Evolutionary conservation across 768 basidiomycete genomes (phyloP), one percentile per base, ranked within the genome.

Genomic region (Suillus variegatus): DNA sequence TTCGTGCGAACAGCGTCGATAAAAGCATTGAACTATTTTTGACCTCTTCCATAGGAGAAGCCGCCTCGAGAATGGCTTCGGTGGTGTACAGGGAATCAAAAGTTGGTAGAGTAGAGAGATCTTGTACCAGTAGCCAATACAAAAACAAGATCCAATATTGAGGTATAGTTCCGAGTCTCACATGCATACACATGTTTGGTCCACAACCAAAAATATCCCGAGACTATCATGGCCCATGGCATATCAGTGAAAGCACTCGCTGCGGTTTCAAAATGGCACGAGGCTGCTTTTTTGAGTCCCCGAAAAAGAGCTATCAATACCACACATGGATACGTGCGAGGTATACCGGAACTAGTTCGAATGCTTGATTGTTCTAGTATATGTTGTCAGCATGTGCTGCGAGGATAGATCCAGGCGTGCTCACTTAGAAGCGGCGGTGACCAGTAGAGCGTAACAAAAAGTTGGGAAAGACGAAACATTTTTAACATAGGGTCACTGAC

Each of bases 21-120:
- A 61, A 77, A 74, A 2, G 66, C 61, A 6, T 64, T 46, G 9
- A 76, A 61, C 76, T 74, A 76, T 46, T 60, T 36, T 46, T 64
- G 14, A 67, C 58, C 32, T 62, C 41, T 16, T 69, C 61, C 1
- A 41, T 13, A 1, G 70, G 67, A 28, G 69, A 69, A 6, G 64
- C 22, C 3, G 56, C 35, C 20, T 66, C 66, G 54, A 71, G 20
- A 22, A n/a, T n/a, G 14, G 67, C 49, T 28, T 49, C 40, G 35
- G 69, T 66, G 51, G 70, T 66, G 6, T 60, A 16, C 54, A 77
- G 71, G 16, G 57, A 63, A n/a, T 62, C 66, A 12, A 74, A 64
- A 8, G 69, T 70, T 6, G 74, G 72, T 35, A 66, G 61, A 49
- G 36, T 2, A 20, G 57, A 41, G 40, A 58, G 40, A 41, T 9